These are phyloP conservation scores for Mortierella sp. DNA, from an alignment of 371 early-diverging fungal genomes.

Conservation along the genomic window DNA sequence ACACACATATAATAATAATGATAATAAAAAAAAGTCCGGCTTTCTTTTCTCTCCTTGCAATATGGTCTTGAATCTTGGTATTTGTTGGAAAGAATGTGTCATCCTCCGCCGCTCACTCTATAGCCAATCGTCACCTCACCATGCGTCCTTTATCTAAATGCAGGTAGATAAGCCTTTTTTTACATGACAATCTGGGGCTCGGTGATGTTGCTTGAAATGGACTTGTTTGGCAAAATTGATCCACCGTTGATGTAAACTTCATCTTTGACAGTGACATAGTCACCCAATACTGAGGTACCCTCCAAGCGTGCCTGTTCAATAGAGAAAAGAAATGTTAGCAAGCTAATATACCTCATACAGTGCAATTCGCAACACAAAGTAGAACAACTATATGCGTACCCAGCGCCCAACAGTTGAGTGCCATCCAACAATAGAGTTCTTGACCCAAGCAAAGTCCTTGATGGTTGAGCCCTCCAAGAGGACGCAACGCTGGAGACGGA, in stretches of 20 bases:
- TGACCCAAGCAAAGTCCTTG: conserved; percentile 92
- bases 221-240: conserved; percentile 94
- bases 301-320: conserved; percentile 80
- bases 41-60: conserved; percentile 16
- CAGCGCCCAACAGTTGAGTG: conserved; percentile 94
- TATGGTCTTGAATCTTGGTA: conserved; percentile 12
- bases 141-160: background rate
- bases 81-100: conserved; percentile 2
- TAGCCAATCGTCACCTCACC: background rate
- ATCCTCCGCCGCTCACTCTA: background rate
- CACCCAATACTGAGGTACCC: conserved; percentile 93
- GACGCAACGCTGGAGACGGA: conserved; percentile 90
- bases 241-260: conserved; percentile 96
- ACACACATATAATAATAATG: background rate
- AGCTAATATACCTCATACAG: background rate
- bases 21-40: conserved; percentile 16
- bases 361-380: background rate
- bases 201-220: conserved; percentile 85
- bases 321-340: conserved; percentile 5
- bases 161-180: conserved; percentile 8
- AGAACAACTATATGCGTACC: conserved; percentile 54
- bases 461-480: conserved; percentile 90
- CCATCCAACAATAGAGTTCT: conserved; percentile 97
- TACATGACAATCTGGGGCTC: conserved; percentile 97
- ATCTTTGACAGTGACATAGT: conserved; percentile 93